Evolutionary conservation across 1,139 yeast species (phyloP).

Genomic region (Saccharomyces hybrid): DNA sequence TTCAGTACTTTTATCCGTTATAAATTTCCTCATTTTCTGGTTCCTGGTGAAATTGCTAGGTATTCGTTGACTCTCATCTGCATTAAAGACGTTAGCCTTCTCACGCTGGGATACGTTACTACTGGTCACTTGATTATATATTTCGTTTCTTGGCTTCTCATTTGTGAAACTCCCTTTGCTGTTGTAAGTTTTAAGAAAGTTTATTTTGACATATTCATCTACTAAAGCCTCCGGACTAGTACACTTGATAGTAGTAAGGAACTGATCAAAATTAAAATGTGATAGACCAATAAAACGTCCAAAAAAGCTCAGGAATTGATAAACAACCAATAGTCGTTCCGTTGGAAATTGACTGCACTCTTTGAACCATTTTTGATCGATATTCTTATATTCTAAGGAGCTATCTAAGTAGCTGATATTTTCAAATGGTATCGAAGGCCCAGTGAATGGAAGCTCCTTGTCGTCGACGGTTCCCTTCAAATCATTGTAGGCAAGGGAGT

Average conservation of each 20-base stretch:
- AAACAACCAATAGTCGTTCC: slow-evolving; percentile 7
- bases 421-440: neutral
- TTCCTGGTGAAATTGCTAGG: slow-evolving; percentile 9
- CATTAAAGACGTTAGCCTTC: neutral
- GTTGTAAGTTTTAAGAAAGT: slow-evolving; percentile 18
- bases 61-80: neutral
- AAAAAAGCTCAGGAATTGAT: slow-evolving; percentile 27
- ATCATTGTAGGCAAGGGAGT: neutral
- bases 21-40: slow-evolving; percentile 14
- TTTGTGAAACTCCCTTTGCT: slow-evolving; percentile 33
- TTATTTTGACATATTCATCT: slow-evolving; percentile 27
- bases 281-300: slow-evolving; percentile 19
- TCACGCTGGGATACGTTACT: neutral
- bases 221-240: slow-evolving; percentile 23
- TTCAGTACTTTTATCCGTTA: slow-evolving; percentile 12
- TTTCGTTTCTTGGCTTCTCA: neutral
- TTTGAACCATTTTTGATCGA: neutral
- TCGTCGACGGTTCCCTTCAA: neutral
- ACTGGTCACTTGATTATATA: neutral
- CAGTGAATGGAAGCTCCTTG: neutral
- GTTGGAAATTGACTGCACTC: slow-evolving; percentile 3
- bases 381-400: neutral
- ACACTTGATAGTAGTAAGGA: slow-evolving; percentile 25
- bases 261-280: slow-evolving; percentile 26
- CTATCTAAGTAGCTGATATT: neutral